These are phyloP conservation scores for Penicillium fuscoglaucum DNA, from an alignment of 2,329 filamentous ascomycete genomes.

Conservation along the genomic window DNA sequence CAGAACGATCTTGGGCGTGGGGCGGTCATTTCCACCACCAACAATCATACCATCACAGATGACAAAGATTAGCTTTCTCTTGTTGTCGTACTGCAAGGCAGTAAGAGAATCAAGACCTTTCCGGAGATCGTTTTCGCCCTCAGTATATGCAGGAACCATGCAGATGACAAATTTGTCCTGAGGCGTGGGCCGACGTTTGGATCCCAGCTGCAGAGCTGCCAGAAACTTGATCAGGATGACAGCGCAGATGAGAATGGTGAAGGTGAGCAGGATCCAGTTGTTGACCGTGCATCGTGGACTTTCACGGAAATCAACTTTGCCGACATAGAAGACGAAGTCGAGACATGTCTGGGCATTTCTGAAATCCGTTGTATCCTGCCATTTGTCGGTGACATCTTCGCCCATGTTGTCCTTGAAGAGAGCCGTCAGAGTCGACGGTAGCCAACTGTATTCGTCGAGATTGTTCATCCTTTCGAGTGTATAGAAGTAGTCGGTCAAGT, in stretches of 20 bases:
- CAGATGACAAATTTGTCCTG: slow-evolving; percentile 99
- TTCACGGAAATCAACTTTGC: slow-evolving; percentile 80
- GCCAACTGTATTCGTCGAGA: slow-evolving; percentile 63
- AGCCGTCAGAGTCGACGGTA: slow-evolving; percentile 66
- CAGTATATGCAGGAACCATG: slow-evolving; percentile 95
- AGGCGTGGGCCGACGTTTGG: slow-evolving; percentile 81
- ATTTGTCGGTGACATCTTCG: slow-evolving; percentile 69
- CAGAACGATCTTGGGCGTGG: slow-evolving; percentile 91
- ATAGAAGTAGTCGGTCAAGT: slow-evolving; percentile 88
- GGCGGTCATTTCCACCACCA: slow-evolving; percentile 93
- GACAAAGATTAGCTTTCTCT: slow-evolving; percentile 89
- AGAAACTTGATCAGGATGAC: slow-evolving; percentile 89
- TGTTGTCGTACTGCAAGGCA: slow-evolving; percentile 93
- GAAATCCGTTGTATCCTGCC: slow-evolving; percentile 56
- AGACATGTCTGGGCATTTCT: slow-evolving; percentile 75
- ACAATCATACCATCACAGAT: slow-evolving; percentile 99
- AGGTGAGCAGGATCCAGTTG: slow-evolving; percentile 84
- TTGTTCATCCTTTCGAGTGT: slow-evolving; percentile 64
- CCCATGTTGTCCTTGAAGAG: slow-evolving; percentile 75
- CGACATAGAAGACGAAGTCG: slow-evolving; percentile 78
- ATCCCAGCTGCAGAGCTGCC: slow-evolving; percentile 87
- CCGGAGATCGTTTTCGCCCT: slow-evolving; percentile 91
- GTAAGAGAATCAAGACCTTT: slow-evolving; percentile 94
- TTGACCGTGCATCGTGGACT: slow-evolving; percentile 77
- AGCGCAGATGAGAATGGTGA: slow-evolving; percentile 77